Base-by-base conservation (phyloP, 805 yeast genomes). In the Pachysolen tannophilus region DNA sequence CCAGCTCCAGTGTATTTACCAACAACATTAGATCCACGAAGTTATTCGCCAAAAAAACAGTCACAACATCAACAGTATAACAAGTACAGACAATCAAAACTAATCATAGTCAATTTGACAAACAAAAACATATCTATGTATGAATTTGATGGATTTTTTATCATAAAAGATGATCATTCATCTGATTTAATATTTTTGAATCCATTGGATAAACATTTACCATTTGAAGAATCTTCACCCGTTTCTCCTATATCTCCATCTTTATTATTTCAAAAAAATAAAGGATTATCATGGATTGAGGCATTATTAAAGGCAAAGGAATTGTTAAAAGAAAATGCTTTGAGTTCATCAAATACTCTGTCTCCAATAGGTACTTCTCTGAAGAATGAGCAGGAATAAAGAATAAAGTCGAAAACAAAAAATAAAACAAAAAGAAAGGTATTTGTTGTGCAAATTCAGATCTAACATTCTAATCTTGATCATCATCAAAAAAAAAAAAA, bases 81-180 rank as follows among this genome's bases (percentile, higher is more conserved):
- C n/a, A 26, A 11, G 9, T 35, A 30, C 30, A 30, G 27, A 26
- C 34, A 33, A n/a, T 23, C 37, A 6, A 44, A 42, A 20, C 36
- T 46, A 15, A 47, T 56, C 24, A 67, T 67, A 19, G 64, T 72
- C 25, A 66, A 59, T 34, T 45, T 68, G 20, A 67, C 72, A 0
- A 74, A 70, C 45, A 57, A 61, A 29, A 62, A 72, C 43, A 74
- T 82, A 36, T 82, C 83, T 48, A 76, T 82, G 78, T 82, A 82
- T 34, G 90, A 82, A 51, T 82, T 82, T 54, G 78, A 76, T 42
- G 82, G 40, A 4, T 31, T 37, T 10, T 37, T 37, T 25, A 37
- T 37, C 8, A 26, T 75, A 38, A 60, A 56, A 14, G 63, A 63
- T 6, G 63, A 63, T 17, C 68, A 63, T 14, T 29, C 23, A 20